Evolutionary conservation across 2,329 filamentous ascomycete genomes (phyloP), one percentile per base, ranked within the genome.

Genomic region (Pseudogymnoascus sp.): DNA sequence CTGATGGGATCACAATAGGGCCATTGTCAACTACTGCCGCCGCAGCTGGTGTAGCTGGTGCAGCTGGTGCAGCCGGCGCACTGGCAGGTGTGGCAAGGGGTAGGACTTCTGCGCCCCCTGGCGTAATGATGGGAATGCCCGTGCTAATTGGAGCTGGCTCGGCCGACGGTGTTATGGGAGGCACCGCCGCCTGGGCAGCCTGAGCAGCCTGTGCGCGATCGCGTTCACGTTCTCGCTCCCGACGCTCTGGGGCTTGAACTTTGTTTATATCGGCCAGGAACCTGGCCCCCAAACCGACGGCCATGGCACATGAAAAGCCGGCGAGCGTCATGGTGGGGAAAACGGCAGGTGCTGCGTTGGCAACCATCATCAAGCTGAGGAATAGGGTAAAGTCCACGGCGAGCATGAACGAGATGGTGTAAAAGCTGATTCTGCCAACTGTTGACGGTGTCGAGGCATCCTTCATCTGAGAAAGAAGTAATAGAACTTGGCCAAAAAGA

Each of bases 401-500:
- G 33, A 87, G 76, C 82, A 88, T 87, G 66, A 83, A 79, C 60
- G 80, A 79, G 23, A 82, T 78, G 0, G 85, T 88, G 71, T 81
- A 82, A 71, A 88, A 86, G 73, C 86, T 88, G 68, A 88, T 81
- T 17, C 87, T 79, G 3, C 84, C 85, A 68, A 88, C 78, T 1
- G 86, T 89, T 0, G 86, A 89, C 2, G 87, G 87, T 7, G 87
- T 89, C 56, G 80, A 86, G 0, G 85, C 83, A 70, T 88, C 85
- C 67, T 82, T 83, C 77, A 88, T 86, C 74, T 89, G 87, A 56
- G 78, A 73, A 70, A 87, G 86, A 62, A 88, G 77, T 3, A 88
- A 77, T 66, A 82, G 79, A 37, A 87, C 80, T 72, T 89, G 86
- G n/a, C 75, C 79, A 65, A 84, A 80, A 35, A 87, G 75, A n/a